Base-by-base conservation (phyloP, 169 alveolate genomes). In the Babesia caballi region DNA sequence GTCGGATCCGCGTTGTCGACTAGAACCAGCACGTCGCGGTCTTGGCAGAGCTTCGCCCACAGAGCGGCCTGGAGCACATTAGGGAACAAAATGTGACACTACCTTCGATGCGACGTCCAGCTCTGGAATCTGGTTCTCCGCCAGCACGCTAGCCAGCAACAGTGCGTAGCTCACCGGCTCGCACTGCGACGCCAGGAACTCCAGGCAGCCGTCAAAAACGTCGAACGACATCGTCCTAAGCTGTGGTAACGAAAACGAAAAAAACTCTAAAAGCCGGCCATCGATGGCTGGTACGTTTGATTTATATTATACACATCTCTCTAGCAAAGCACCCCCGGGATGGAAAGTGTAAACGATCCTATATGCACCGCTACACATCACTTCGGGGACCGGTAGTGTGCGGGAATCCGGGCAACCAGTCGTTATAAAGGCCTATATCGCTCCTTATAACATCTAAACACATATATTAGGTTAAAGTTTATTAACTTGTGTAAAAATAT, bases 141-240 rank as follows among this genome's bases (percentile, higher is more conserved):
- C 46, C 36, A 67, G 33, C 21, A 77, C 50, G 21, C 58, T 27
- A 19, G 66, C 23, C 12, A 59, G 19, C 12, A 68, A 9, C 12
- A 19, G n/a, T 2, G 9, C 35, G 40, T 25, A 77, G 11, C 21
- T 38, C 0, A 77, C 40, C 1, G 74, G 82, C 25, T 77, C 82
- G 15, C 9, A 14, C 58, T 77, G 85, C 11, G 82, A 60, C 38
- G 85, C 70, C 52, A 77, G 44, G 46, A 36, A 77, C 38, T 77
- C 85, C 49, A 77, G 47, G 27, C 73, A 63, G 19, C 35, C 23
- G 51, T 63, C 73, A 2, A 35, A 21, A 0, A 63, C 6, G 60
- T 63, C 60, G 35, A 63, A 27, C 73, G 60, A 35, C 73, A 44
- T 63, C 73, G 17, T 63, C 9, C 27, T 23, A 27, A 3, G 14